phyloP scores from a whole-genome alignment of 2,329 filamentous ascomycete species.

The Alternaria atra region DNA sequence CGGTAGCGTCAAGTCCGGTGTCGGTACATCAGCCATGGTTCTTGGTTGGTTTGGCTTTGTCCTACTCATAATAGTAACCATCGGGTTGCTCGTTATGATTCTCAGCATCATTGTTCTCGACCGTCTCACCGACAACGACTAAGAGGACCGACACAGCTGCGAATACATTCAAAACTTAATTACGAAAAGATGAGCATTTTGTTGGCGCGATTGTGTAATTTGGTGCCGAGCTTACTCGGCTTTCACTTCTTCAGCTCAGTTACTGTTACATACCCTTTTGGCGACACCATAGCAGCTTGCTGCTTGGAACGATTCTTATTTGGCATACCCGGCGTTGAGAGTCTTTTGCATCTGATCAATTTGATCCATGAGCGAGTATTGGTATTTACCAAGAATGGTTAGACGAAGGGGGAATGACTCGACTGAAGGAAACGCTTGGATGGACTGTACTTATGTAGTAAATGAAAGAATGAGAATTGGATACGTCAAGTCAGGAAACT shows the following conservation, averaged over 20 bases:
- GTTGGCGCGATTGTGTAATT: conserved; percentile 35
- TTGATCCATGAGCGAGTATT: conserved; percentile 16
- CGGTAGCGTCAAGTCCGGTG: conserved; percentile 83
- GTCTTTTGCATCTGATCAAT: conserved; percentile 27
- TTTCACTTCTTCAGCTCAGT: conserved; percentile 29
- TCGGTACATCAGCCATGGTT: conserved; percentile 95
- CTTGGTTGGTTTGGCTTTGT: conserved; percentile 98
- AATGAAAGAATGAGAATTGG: conserved; percentile 35
- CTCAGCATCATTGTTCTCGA: conserved; percentile 85
- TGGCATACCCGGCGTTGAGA: conserved; percentile 45
- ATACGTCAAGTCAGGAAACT: conserved; percentile 20
- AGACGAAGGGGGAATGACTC: conserved; percentile 19
- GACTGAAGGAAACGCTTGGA: conserved; percentile 26
- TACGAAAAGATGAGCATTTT: conserved; percentile 21
- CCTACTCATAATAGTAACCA: conserved; percentile 91
- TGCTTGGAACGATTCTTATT: conserved; percentile 34
- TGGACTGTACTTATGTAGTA: conserved; percentile 41
- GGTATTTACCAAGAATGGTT: conserved; percentile 12
- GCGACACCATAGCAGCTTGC: conserved; percentile 36
- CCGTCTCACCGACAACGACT: conserved; percentile 61
- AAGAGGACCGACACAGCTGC: conserved; percentile 13
- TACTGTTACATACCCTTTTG: conserved; percentile 43
- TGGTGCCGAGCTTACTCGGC: conserved; percentile 39
- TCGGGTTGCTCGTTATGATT: conserved; percentile 95
- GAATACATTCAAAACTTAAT: conserved; percentile 18